Conservation (phyloP, 345 rosid genomes). For the Capsella bursapastoris region DNA sequence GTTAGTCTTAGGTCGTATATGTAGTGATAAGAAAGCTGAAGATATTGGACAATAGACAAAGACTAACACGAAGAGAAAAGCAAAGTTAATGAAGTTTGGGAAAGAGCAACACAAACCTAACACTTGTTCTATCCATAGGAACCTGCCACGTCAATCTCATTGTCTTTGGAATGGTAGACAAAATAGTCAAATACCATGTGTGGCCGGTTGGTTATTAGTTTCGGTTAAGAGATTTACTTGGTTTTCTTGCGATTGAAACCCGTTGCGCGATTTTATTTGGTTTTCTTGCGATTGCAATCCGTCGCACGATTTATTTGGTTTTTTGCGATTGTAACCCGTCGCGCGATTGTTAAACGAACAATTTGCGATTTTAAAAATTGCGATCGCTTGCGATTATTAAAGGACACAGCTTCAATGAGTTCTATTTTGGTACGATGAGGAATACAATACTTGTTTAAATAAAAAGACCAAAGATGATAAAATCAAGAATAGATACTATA, state of each 20-base stretch:
- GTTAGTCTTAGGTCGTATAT: too few relatives aligned
- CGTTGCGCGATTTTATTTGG: too few relatives aligned
- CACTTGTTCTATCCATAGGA: neutral
- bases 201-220: neutral
- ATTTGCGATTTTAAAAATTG: too few relatives aligned
- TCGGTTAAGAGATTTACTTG: neutral
- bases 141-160: neutral
- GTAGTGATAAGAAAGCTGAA: neutral
- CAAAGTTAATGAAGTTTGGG: neutral
- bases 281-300: too few relatives aligned
- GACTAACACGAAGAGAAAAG: neutral
- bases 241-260: neutral
- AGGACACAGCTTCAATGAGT: too few relatives aligned
- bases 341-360: too few relatives aligned
- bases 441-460: neutral
- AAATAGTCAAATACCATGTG: neutral
- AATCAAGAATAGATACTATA: neutral
- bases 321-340: too few relatives aligned
- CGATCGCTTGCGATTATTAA: too few relatives aligned
- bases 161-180: neutral
- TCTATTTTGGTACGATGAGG: neutral
- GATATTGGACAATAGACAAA: neutral
- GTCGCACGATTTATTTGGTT: too few relatives aligned
- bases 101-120: conserved; percentile 3
- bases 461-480: neutral